phyloP scores from a whole-genome alignment of 257 asterid genomes.

The Gynochthodes officinalis region DNA sequence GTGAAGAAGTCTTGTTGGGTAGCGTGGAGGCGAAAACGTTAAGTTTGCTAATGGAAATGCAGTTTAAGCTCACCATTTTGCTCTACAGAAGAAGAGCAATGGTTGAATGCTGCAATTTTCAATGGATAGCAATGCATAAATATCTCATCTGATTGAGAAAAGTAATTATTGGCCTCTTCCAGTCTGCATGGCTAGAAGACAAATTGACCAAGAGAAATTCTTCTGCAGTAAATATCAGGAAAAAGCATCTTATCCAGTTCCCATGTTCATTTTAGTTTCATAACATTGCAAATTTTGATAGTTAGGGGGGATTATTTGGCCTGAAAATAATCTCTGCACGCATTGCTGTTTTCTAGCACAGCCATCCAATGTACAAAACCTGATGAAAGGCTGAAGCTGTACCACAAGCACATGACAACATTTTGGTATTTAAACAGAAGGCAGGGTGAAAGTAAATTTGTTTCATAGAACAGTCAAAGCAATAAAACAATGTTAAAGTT shows the following conservation, averaged over 20 bases:
- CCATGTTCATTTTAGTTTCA: background rate
- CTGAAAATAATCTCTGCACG: background rate
- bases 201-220: background rate
- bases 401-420: background rate
- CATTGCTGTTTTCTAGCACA: background rate
- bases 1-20: slow-evolving; percentile 34
- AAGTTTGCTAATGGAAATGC: slow-evolving; percentile 34
- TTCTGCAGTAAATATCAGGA: background rate
- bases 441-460: background rate
- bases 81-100: background rate
- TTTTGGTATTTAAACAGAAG: background rate
- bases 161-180: background rate
- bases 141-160: slow-evolving; percentile 10
- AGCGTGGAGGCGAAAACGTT: slow-evolving; percentile 34
- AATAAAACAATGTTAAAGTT: background rate
- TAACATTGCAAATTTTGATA: no score
- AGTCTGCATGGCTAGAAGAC: background rate
- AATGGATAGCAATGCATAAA: slow-evolving; percentile 1
- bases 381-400: background rate
- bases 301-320: background rate
- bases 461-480: background rate
- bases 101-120: background rate
- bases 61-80: slow-evolving; percentile 43
- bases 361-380: background rate
- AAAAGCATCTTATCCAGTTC: background rate